phyloP scores from a whole-genome alignment of 1,139 yeast species.

The Spencermartinsiella ligniputridi region DNA sequence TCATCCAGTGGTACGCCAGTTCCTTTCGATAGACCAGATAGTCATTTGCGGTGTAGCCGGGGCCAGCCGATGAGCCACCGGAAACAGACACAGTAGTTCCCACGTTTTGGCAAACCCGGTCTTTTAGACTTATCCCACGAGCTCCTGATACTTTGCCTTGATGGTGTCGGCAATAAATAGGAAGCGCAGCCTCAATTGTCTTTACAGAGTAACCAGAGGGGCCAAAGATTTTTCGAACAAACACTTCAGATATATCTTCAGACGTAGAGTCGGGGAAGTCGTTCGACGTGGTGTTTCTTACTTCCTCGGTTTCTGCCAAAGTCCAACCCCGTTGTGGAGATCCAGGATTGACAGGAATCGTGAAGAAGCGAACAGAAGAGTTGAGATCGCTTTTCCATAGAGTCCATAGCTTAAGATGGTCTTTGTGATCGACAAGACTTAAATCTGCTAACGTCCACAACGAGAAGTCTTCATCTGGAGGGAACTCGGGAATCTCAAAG shows the following conservation, averaged over 20 bases:
- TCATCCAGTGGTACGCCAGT: constrained; percentile 48
- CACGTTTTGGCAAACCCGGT: constrained; percentile 31
- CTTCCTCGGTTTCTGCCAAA: not conserved
- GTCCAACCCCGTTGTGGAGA: not conserved
- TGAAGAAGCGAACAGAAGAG: constrained; percentile 41
- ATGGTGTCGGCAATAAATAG: constrained; percentile 35
- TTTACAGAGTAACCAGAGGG: constrained; percentile 44
- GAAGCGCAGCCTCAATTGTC: constrained; percentile 42
- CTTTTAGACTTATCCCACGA: constrained; percentile 27
- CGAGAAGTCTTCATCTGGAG: constrained; percentile 36
- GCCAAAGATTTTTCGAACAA: constrained; percentile 43
- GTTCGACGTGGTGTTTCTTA: not conserved
- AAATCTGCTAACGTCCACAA: constrained; percentile 48
- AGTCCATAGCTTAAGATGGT: constrained; percentile 33
- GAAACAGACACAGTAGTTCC: constrained; percentile 26
- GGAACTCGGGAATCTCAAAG: constrained; percentile 20
- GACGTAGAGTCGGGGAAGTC: constrained; percentile 15
- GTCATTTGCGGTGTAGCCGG: constrained; percentile 11
- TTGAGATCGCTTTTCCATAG: constrained; percentile 65
- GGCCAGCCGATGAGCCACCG: constrained; percentile 3
- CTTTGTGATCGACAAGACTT: constrained; percentile 26
- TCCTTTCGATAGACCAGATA: constrained; percentile 28
- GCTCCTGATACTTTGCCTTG: constrained; percentile 11
- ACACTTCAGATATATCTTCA: constrained; percentile 37
- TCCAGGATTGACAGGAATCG: constrained; percentile 19